Percentiles rank a stretch among this genome's conserved stretches.
These are phyloP conservation scores for Phytophthora kernoviae DNA, from an alignment of 352 stramenopile species.

Conservation along the genomic window DNA sequence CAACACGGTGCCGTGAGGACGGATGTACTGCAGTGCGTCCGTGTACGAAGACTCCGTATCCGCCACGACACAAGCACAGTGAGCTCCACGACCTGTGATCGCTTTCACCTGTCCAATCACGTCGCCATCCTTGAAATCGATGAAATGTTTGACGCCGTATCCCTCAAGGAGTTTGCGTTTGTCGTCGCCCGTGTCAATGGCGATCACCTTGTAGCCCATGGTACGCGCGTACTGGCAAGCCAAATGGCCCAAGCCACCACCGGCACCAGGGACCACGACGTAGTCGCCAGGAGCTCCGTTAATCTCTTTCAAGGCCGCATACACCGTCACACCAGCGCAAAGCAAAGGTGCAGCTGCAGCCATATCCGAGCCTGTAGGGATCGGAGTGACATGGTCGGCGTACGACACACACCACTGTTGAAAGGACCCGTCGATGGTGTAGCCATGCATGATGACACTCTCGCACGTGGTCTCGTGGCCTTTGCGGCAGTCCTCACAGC, in stretches of 20 bases:
- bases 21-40: conserved; percentile 62
- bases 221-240: conserved; percentile 70
- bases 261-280: conserved; percentile 62
- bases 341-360: conserved; percentile 64
- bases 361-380: conserved; percentile 60
- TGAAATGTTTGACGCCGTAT: conserved; percentile 70
- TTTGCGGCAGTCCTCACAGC: conserved; percentile 57
- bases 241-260: conserved; percentile 81
- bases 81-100: conserved; percentile 44
- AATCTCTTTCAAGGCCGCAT: conserved; percentile 72
- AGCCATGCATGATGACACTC: conserved; percentile 41
- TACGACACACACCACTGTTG: conserved; percentile 74
- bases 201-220: conserved; percentile 71
- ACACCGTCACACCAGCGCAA: conserved; percentile 88
- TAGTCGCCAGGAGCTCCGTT: conserved; percentile 42
- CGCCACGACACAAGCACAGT: conserved; percentile 78
- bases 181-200: conserved; percentile 58
- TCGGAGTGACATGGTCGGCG: conserved; percentile 69
- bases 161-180: conserved; percentile 66
- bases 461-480: conserved; percentile 51
- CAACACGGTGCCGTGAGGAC: conserved; percentile 63
- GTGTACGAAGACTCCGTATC: conserved; percentile 54
- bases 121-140: conserved; percentile 68
- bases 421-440: conserved; percentile 58
- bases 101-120: conserved; percentile 44